Evolutionary conservation across 2,329 filamentous ascomycete species (phyloP), one percentile per base, ranked within the genome.

Genomic region (Exophiala oligosperma): DNA sequence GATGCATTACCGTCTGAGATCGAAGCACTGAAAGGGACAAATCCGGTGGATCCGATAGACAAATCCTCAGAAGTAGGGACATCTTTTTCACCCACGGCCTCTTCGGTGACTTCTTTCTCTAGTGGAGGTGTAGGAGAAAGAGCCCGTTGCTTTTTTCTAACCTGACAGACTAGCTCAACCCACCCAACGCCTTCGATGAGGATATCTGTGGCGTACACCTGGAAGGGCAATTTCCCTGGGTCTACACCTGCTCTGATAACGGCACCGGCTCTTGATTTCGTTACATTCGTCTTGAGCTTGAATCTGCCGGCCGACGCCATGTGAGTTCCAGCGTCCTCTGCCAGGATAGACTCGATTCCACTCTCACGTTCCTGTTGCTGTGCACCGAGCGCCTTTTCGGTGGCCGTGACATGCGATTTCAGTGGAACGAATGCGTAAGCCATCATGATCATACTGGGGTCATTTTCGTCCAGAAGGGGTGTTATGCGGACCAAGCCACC

Each of bases 141-240:
- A 17, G 64, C 49, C 52, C 60, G 35, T 35, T 8, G 32, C 59
- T 46, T 28, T 14, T 80, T 83, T 51, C 93, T 84, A 8, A 95
- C 84, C 74, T 99, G 93, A 2, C 87, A 87, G 0, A 86, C 87
- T 41, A 99, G 73, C 74, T 99, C 94, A 2, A 99, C 82, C 90
- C 95, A 99, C 6, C 94, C 94, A 26, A 92, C 88, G 1, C 94
- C 92, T 72, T 97, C 93, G 50, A 99, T 86, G 12, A 99, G 77
- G 24, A 99, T 85, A 70, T 99, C 95, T 0, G 88, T 83, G 7
- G 88, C 85, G 60, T 94, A 81, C 1, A 97, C 85, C 12, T 84
- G 83, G 73, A 92, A 99, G 0, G 92, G 91, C 3, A 97, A 77
- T 4, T 66, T 57, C 23, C 69, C 67, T 0, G 69, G 60, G 5